Evolutionary conservation across 805 yeast genomes (phyloP).

Genomic region (Barnettozyma sucrosica): DNA sequence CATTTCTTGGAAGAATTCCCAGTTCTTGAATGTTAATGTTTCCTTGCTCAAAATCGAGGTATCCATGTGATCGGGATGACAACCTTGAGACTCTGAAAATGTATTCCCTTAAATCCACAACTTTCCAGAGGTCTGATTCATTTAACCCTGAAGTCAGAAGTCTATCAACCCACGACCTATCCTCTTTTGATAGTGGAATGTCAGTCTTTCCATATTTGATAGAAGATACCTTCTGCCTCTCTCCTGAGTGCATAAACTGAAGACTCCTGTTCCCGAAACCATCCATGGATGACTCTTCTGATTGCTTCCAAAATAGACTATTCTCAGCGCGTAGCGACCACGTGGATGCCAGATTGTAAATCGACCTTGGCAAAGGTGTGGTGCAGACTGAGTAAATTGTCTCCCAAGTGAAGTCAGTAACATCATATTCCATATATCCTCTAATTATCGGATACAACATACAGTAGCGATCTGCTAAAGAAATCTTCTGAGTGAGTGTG

Average conservation of each 20-base stretch:
- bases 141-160: conserved; percentile 67
- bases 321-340: conserved; percentile 69
- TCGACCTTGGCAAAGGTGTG: conserved; percentile 58
- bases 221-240: conserved; percentile 20
- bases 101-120: conserved; percentile 64
- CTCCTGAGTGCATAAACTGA: conserved; percentile 24
- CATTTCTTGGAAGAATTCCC: conserved; percentile 42
- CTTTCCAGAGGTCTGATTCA: conserved; percentile 77
- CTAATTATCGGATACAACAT: conserved; percentile 75
- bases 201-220: conserved; percentile 37
- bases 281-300: conserved; percentile 32
- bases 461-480: conserved; percentile 78
- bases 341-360: conserved; percentile 53
- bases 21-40: conserved; percentile 26
- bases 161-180: conserved; percentile 66
- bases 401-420: conserved; percentile 61
- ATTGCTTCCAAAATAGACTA: conserved; percentile 76
- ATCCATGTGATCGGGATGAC: conserved; percentile 27
- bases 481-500: conserved; percentile 53
- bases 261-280: conserved; percentile 41
- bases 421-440: conserved; percentile 72
- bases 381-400: conserved; percentile 62
- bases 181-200: conserved; percentile 56
- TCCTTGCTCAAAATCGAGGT: conserved; percentile 8
- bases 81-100: conserved; percentile 51